Percentiles rank a stretch among this genome's conserved stretches.
phyloP scores from a whole-genome alignment of 192 early-diverging fungal species.

The Entophlyctis luteolus region DNA sequence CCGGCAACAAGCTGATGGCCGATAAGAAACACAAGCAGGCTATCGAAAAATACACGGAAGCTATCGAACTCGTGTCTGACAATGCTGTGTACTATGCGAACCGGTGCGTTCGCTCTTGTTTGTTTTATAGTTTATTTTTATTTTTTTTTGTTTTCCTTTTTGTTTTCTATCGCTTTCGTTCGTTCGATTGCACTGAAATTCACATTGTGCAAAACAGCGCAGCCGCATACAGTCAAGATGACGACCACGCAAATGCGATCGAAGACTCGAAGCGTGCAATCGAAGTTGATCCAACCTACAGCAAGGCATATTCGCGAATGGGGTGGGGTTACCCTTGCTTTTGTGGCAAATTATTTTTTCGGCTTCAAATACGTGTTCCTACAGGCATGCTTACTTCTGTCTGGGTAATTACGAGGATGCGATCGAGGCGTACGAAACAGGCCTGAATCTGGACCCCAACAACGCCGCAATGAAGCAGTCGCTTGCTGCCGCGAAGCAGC shows the following conservation, averaged over 20 bases:
- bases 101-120: slow-evolving; percentile 51
- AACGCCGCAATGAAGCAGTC: slow-evolving; percentile 80
- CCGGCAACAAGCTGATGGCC: slow-evolving; percentile 83
- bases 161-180: not conserved
- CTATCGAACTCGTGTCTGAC: slow-evolving; percentile 74
- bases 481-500: slow-evolving; percentile 62
- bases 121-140: not conserved
- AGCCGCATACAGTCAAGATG: slow-evolving; percentile 88
- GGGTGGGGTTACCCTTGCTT: slow-evolving; percentile 50
- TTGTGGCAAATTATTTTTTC: not conserved
- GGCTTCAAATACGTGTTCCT: not conserved
- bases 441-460: slow-evolving; percentile 68
- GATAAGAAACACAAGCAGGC: slow-evolving; percentile 81
- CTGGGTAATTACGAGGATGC: slow-evolving; percentile 80
- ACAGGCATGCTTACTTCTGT: slow-evolving; percentile 85
- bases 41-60: slow-evolving; percentile 83
- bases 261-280: slow-evolving; percentile 81
- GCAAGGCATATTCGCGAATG: slow-evolving; percentile 89
- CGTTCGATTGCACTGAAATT: not conserved
- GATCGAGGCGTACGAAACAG: slow-evolving; percentile 84
- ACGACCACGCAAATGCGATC: slow-evolving; percentile 81
- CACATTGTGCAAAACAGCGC: slow-evolving; percentile 54
- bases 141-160: not conserved
- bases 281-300: slow-evolving; percentile 81
- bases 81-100: slow-evolving; percentile 98